Evolutionary conservation across 306 rosid species (phyloP).

Genomic region (Psophocarpus tetragonolobus): DNA sequence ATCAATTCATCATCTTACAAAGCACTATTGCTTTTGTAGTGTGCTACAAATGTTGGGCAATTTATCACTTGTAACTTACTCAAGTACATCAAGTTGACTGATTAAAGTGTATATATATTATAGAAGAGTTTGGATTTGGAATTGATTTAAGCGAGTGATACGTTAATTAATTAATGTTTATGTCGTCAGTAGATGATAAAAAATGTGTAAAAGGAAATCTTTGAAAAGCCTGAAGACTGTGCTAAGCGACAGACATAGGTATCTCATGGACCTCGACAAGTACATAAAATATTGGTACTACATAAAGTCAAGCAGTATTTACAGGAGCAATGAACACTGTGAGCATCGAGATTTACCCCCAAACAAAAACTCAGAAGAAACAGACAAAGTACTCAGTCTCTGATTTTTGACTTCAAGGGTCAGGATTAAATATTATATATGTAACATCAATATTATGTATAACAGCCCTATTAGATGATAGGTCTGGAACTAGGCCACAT

Average conservation of each 20-base stretch:
- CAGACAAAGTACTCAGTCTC: slow-evolving; percentile 55
- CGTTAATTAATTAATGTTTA: no score
- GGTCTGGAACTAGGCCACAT: slow-evolving; percentile 35
- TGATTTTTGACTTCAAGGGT: slow-evolving; percentile 48
- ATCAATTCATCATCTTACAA: neutral
- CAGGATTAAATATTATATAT: slow-evolving; percentile 1
- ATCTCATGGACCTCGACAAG: slow-evolving; percentile 33
- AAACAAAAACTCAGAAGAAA: slow-evolving; percentile 32
- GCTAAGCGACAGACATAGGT: slow-evolving; percentile 34
- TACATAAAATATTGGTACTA: slow-evolving; percentile 39
- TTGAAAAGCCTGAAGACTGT: slow-evolving; percentile 24
- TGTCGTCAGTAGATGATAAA: neutral
- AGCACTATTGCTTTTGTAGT: neutral
- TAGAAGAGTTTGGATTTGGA: neutral
- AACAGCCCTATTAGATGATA: slow-evolving; percentile 2
- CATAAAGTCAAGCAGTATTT: slow-evolving; percentile 41
- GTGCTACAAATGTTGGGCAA: neutral
- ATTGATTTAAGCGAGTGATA: neutral
- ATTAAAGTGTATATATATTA: neutral
- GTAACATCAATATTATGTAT: slow-evolving; percentile 8
- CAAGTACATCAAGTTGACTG: neutral
- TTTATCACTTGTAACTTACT: no score
- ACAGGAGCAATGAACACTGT: slow-evolving; percentile 36
- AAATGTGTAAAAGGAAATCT: slow-evolving; percentile 3
- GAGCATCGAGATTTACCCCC: slow-evolving; percentile 57